Evolutionary conservation across 441 rosid species (phyloP).

Genomic region (Populus hybrid): DNA sequence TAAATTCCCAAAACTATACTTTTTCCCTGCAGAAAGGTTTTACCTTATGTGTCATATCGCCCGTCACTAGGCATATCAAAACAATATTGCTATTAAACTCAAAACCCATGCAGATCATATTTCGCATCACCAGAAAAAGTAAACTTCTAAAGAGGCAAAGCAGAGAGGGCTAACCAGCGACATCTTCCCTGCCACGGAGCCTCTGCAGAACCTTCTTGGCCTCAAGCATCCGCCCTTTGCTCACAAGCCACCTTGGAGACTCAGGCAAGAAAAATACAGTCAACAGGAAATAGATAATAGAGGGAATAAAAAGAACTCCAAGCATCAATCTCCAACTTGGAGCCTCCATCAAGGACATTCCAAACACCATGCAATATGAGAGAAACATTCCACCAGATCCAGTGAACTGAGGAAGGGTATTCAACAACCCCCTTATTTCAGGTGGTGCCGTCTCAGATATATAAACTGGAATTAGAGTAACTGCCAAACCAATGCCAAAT

Average conservation of each 20-base stretch:
- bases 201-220: conserved; percentile 72
- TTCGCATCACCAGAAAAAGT: neutral
- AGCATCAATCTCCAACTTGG: conserved; percentile 91
- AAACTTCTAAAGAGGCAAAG: neutral
- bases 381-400: conserved; percentile 81
- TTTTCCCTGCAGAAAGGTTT: neutral
- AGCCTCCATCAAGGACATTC: conserved; percentile 58
- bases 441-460: conserved; percentile 91
- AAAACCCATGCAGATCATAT: neutral
- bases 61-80: neutral
- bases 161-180: conserved; percentile 48
- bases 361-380: conserved; percentile 77
- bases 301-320: conserved; percentile 69
- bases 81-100: neutral
- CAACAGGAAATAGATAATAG: conserved; percentile 46
- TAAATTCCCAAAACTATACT: neutral
- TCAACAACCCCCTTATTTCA: conserved; percentile 73
- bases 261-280: conserved; percentile 71
- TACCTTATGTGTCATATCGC: neutral
- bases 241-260: conserved; percentile 92
- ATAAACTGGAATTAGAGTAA: conserved; percentile 69
- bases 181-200: conserved; percentile 80
- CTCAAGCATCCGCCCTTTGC: conserved; percentile 78
- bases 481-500: conserved; percentile 72
- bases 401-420: conserved; percentile 78